Conservation (phyloP, 2,329 filamentous ascomycete genomes). For the Cladophialophora immunda region DNA sequence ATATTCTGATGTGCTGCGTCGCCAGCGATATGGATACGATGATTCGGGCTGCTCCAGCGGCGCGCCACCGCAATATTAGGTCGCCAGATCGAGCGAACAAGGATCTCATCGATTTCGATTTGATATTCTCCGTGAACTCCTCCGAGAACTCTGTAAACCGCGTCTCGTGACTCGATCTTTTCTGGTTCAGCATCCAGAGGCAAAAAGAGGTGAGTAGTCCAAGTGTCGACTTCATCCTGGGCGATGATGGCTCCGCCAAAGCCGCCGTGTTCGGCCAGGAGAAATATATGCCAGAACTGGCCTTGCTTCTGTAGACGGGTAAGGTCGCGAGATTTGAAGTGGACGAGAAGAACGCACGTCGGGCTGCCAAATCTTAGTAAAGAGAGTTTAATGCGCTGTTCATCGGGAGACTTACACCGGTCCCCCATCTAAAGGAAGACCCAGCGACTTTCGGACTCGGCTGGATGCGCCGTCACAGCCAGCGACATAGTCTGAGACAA, state of each 20-base stretch:
- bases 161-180: constrained; percentile 40
- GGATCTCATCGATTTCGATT: constrained; percentile 48
- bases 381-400: background rate
- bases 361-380: constrained; percentile 35
- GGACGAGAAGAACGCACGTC: constrained; percentile 42
- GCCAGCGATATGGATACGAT: constrained; percentile 56
- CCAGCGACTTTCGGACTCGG: constrained; percentile 39
- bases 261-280: constrained; percentile 21
- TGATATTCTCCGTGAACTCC: constrained; percentile 31
- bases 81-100: constrained; percentile 44
- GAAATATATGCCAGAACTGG: constrained; percentile 48
- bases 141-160: constrained; percentile 42
- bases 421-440: constrained; percentile 42
- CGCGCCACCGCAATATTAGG: constrained; percentile 44
- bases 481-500: constrained; percentile 41
- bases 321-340: constrained; percentile 47
- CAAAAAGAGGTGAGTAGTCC: constrained; percentile 44
- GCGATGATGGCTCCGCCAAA: constrained; percentile 43
- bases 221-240: constrained; percentile 48
- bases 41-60: constrained; percentile 30
- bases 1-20: too few species aligned
- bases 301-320: constrained; percentile 40
- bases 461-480: constrained; percentile 46
- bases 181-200: constrained; percentile 34
- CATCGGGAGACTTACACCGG: constrained; percentile 40